Conservation (phyloP, 495 filamentous ascomycete genomes). For the Trichoderma virens region DNA sequence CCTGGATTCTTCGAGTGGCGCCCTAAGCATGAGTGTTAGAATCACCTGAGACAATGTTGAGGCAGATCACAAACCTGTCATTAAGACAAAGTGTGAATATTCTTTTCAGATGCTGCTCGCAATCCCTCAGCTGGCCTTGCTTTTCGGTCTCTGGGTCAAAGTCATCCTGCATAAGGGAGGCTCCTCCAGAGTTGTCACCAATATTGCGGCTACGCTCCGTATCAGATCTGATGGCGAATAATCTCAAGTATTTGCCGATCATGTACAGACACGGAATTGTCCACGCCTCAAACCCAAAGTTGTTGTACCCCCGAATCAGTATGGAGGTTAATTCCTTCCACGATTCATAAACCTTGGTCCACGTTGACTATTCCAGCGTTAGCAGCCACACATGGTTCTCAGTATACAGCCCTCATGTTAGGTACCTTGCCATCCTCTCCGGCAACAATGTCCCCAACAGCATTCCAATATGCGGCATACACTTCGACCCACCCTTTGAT, state of each 20-base stretch:
- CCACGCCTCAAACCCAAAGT: slow-evolving; percentile 67
- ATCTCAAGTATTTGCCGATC: slow-evolving; percentile 70
- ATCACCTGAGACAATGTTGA: background rate
- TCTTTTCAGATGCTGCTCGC: slow-evolving; percentile 75
- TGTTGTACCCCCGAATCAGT: slow-evolving; percentile 68
- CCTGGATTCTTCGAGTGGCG: slow-evolving; percentile 76
- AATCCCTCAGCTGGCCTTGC: slow-evolving; percentile 79
- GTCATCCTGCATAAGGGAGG: slow-evolving; percentile 61
- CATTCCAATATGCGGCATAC: slow-evolving; percentile 76
- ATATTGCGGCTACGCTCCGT: slow-evolving; percentile 44
- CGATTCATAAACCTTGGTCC: slow-evolving; percentile 66
- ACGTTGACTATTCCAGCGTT: slow-evolving; percentile 41
- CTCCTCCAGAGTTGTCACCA: slow-evolving; percentile 25
- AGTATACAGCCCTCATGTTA: slow-evolving; percentile 17
- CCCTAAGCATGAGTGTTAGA: slow-evolving; percentile 38
- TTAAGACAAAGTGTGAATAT: slow-evolving; percentile 82
- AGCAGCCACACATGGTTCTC: background rate
- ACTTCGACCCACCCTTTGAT: slow-evolving; percentile 72
- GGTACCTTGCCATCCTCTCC: slow-evolving; percentile 42
- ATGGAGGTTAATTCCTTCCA: slow-evolving; percentile 74
- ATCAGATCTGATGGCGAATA: slow-evolving; percentile 86
- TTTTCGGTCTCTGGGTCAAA: slow-evolving; percentile 61
- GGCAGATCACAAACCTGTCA: slow-evolving; percentile 63
- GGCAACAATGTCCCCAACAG: slow-evolving; percentile 57
- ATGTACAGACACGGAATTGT: slow-evolving; percentile 82